Evolutionary conservation across 176 grass and related monocot species (phyloP).

Genomic region (Eragrostis nindensis): DNA sequence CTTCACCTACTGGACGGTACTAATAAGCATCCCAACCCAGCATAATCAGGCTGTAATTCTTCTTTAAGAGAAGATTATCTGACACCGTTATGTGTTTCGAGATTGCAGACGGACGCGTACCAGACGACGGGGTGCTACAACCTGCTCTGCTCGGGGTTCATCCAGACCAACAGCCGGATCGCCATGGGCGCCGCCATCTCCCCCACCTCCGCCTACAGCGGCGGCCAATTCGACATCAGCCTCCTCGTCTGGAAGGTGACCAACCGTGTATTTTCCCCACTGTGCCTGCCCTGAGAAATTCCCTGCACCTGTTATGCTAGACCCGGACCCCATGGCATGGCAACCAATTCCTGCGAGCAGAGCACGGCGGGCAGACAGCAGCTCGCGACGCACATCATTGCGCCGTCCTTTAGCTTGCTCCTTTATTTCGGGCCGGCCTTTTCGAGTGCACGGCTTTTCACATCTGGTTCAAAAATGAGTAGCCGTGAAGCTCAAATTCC

Average conservation of each 20-base stretch:
- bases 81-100: neutral
- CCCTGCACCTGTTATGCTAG: no score
- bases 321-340: no score
- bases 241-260: conserved; percentile 91
- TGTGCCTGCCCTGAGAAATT: no score
- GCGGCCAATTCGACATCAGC: conserved; percentile 87
- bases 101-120: conserved; percentile 80
- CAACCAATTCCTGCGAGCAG: neutral
- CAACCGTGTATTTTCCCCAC: no score
- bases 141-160: conserved; percentile 88
- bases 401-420: neutral
- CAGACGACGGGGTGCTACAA: conserved; percentile 97
- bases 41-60: neutral
- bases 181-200: conserved; percentile 95
- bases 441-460: conserved; percentile 37
- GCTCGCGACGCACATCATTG: conserved; percentile 33
- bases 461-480: neutral
- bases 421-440: neutral
- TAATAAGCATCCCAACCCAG: conserved; percentile 6
- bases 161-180: conserved; percentile 88
- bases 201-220: conserved; percentile 67
- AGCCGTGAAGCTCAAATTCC: neutral
- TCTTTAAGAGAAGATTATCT: neutral
- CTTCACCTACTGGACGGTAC: conserved; percentile 98
- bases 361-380: conserved; percentile 4